These are phyloP conservation scores for Tulasnella sp. DNA, from an alignment of 768 basidiomycete species.

Conservation along the genomic window DNA sequence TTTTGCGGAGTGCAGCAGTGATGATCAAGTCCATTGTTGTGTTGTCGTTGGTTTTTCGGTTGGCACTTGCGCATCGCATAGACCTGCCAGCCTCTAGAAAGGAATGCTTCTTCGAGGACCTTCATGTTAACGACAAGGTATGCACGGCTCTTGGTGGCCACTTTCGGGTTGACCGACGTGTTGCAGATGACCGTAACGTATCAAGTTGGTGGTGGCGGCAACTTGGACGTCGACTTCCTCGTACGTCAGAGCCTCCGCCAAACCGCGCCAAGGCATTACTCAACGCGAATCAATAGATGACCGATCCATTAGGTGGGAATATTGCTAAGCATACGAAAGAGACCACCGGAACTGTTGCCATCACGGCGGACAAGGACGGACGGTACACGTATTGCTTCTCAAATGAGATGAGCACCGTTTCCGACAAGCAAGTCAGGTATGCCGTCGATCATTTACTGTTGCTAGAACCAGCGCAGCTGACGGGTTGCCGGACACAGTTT, in stretches of 20 bases:
- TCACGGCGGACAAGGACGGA: slow-evolving; percentile 80
- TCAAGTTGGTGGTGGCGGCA: slow-evolving; percentile 94
- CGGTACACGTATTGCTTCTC: slow-evolving; percentile 95
- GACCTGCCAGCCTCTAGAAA: slow-evolving; percentile 61
- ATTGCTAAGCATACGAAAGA: slow-evolving; percentile 74
- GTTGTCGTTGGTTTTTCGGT: background rate
- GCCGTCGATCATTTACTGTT: slow-evolving; percentile 18
- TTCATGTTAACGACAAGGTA: slow-evolving; percentile 83
- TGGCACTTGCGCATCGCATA: slow-evolving; percentile 25
- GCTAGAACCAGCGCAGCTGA: background rate
- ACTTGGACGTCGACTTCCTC: slow-evolving; percentile 97
- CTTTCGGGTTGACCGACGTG: background rate
- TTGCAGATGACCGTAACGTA: slow-evolving; percentile 96
- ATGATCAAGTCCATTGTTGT: background rate
- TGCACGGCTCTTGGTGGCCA: background rate
- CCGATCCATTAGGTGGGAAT: slow-evolving; percentile 49
- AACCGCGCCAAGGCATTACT: background rate
- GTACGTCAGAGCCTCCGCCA: slow-evolving; percentile 32
- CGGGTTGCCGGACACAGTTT: slow-evolving; percentile 43
- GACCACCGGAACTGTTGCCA: slow-evolving; percentile 76
- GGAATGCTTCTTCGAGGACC: slow-evolving; percentile 94
- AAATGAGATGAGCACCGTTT: slow-evolving; percentile 94
- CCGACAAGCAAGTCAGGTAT: slow-evolving; percentile 90
- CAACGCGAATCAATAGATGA: slow-evolving; percentile 40
- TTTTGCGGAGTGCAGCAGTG: background rate